Evolutionary conservation across 1,284 basidiomycete genomes (phyloP), one percentile per base, ranked within the genome.

Genomic region (Moniliophthora roreri): DNA sequence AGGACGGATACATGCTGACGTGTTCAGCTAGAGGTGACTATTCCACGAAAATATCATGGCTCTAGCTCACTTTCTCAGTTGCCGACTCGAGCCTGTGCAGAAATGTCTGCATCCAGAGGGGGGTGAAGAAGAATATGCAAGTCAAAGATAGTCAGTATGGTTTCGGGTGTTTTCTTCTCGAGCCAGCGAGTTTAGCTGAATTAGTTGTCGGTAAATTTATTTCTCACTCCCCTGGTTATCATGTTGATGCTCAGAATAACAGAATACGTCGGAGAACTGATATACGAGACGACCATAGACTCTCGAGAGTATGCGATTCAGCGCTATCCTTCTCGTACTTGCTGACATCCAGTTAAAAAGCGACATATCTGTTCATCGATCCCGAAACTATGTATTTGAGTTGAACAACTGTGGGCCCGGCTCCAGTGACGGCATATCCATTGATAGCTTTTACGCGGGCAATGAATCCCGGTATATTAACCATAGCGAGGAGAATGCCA

Each of bases 391-490:
- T 56, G 66, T 80, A 5, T 89, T 85, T 52, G 66, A 64, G 11
- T 63, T 85, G n/a, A 76, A 80, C 51, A 0, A 60, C 62, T 0
- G 55, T 75, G 18, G 65, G n/a, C n/a, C n/a, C n/a, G n/a, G n/a
- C n/a, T n/a, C n/a, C n/a, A n/a, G n/a, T n/a, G n/a, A n/a, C n/a
- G n/a, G n/a, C n/a, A n/a, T n/a, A n/a, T n/a, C 73, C 2, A 62
- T 86, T 6, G 86, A 89, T 62, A 71, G 79, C 42, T 66, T 73
- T 2, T 73, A 68, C 34, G 70, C 71, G 0, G 86, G 85, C 2
- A 85, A 87, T 52, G 69, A 74, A 18, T 73, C 81, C 4, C 70
- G 84, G 21, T 87, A 79, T 58, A 76, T 87, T 44, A 84, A 89
- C 58, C 84, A 87, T 61, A 66, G 71, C 15, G 49, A 35, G 3